Conservation (phyloP, 2,329 filamentous ascomycete genomes). For the Epichloe scottii region DNA sequence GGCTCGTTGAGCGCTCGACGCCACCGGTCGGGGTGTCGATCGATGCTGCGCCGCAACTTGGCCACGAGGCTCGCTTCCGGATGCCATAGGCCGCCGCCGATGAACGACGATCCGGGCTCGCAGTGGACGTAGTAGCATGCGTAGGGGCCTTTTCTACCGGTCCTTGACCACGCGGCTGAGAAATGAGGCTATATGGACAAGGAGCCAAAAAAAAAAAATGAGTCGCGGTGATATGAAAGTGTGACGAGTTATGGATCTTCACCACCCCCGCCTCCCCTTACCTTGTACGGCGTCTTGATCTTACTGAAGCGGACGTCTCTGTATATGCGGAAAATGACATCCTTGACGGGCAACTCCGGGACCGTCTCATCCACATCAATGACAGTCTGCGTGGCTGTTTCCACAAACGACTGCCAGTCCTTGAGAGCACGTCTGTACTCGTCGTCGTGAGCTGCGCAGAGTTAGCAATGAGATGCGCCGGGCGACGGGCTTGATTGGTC, state of each 20-base stretch:
- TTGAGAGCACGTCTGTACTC: conserved; percentile 68
- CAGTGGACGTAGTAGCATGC: conserved; percentile 82
- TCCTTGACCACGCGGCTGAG: conserved; percentile 76
- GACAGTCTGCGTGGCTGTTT: conserved; percentile 57
- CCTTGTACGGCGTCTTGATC: conserved; percentile 81
- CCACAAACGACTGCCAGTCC: conserved; percentile 72
- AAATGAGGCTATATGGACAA: conserved; percentile 51
- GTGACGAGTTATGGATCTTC: no score
- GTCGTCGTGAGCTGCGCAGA: conserved; percentile 53
- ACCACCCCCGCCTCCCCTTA: conserved; percentile 21
- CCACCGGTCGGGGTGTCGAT: conserved; percentile 57
- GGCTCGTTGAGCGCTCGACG: conserved; percentile 52
- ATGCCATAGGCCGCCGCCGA: conserved; percentile 75
- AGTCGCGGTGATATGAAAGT: not conserved
- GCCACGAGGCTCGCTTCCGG: conserved; percentile 56
- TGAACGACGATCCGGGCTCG: conserved; percentile 57
- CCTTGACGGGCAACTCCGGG: conserved; percentile 75
- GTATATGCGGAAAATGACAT: conserved; percentile 79
- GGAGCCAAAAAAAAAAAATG: not conserved
- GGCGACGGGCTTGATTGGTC: no score
- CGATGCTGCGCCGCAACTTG: conserved; percentile 60
- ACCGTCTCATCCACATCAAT: conserved; percentile 66
- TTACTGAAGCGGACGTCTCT: conserved; percentile 75
- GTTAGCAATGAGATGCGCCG: not conserved
- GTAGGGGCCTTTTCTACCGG: conserved; percentile 76